Conservation (phyloP, 1,284 basidiomycete genomes). For the Austroboletus niveus region DNA sequence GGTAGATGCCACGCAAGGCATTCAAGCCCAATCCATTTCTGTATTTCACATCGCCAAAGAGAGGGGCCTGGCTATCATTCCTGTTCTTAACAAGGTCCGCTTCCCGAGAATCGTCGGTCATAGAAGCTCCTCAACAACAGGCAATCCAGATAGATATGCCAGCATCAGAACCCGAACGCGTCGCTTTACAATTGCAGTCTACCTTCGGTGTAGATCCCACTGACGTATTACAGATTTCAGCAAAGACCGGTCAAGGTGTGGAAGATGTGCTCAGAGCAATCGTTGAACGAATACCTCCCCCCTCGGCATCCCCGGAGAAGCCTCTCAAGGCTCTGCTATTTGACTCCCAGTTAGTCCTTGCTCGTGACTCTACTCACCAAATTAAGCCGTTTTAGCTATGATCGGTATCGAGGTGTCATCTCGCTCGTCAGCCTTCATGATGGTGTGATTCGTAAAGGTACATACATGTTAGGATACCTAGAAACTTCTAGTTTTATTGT, state of each 20-base stretch:
- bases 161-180: constrained; percentile 78
- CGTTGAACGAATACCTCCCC: constrained; percentile 80
- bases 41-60: constrained; percentile 90
- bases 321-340: constrained; percentile 88
- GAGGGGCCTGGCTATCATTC: constrained; percentile 82
- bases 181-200: constrained; percentile 77
- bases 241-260: constrained; percentile 89
- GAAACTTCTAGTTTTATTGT: background rate
- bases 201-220: constrained; percentile 77
- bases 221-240: constrained; percentile 79
- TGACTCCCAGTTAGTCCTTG: constrained; percentile 75
- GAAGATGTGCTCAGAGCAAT: constrained; percentile 78
- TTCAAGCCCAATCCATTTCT: constrained; percentile 97
- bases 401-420: constrained; percentile 95
- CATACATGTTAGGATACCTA: background rate
- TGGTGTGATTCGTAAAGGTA: constrained; percentile 66
- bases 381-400: constrained; percentile 63
- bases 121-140: constrained; percentile 2
- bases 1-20: constrained; percentile 95
- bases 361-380: background rate
- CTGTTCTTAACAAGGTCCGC: constrained; percentile 89
- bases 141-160: constrained; percentile 77
- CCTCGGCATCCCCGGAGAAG: constrained; percentile 47
- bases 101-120: background rate
- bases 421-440: constrained; percentile 83